Base-by-base conservation (phyloP, 2,329 filamentous ascomycete genomes). In the Helotiales sp. region DNA sequence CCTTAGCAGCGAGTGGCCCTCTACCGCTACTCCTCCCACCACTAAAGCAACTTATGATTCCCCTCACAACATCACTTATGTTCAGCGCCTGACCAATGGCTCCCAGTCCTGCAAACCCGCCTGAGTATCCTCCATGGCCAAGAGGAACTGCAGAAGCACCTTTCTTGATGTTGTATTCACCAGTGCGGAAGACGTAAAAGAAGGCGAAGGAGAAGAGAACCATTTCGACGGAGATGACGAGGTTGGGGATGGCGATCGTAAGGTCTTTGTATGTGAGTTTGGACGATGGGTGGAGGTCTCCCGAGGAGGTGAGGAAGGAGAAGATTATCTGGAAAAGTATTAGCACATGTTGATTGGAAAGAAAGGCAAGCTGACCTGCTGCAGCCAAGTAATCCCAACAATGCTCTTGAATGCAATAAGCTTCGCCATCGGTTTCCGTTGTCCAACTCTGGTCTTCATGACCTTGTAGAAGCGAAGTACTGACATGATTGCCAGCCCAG, bases 331-430 rank as follows among this genome's bases (percentile, higher is more conserved):
- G 8, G 25, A 50, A 25, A 27, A 15, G 34, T 19, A n/a, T 56
- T 29, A 52, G 36, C 25, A 27, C 3, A 5, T 5, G 25, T 22
- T 22, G 6, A 22, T 27, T 36, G 19, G 29, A 48, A 7, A 22
- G 12, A n/a, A 36, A 5, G 44, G 15, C 7, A 6, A 33, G 46
- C 56, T 4, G 17, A 64, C 62, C 29, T 52, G 59, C 49, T 65
- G 63, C 1, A 66, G 4, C 29, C 63, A 62, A 36, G 55, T 64
- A 1, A 64, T 22, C 25, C 53, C 53, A 1, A 65, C 59, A 29
- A 65, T 62, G 2, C 36, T 31, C 36, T 66, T 66, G 55, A 66
- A 66, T 2, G 52, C 51, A 24, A 62, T 10, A 2, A 66, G 47
- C 38, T 66, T 63, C 1, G 55, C n/a, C 1, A 64, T 38, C 8